Base-by-base conservation (phyloP, 192 early-diverging fungal genomes). In the Umbelopsis ramanniana region DNA sequence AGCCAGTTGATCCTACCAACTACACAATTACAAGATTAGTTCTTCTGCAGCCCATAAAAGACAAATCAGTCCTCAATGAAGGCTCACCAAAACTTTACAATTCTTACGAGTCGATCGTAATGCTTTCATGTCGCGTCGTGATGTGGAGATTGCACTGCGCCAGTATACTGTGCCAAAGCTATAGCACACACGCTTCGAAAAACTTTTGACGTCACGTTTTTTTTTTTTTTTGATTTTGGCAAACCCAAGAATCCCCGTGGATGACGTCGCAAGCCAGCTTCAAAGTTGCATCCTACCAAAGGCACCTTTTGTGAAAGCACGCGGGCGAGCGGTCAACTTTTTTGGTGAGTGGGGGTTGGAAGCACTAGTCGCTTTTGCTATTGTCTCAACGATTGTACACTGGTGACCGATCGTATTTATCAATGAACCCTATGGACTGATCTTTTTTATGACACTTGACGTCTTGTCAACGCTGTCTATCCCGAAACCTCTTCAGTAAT, bases 1-100 rank as follows among this genome's bases (percentile, higher is more conserved):
- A 48, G n/a, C 40, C 26, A 23, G 68, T 47, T 29, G 74, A 69
- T 23, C 74, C 74, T 12, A 75, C 29, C 40, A 75, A 29, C 74
- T 75, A 26, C 4, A 63, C 22, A 12, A 17, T 4, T 21, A 43
- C 17, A 47, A 33, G 33, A 14, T 63, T n/a, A 63, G 6, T 29
- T 19, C 17, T 2, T 43, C 11, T 43, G 29, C 29, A 3, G 29
- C 29, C 10, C 4, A 54, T 54, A 26, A 54, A 10, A 22, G 1
- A 0, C 12, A 2, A 54, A 5, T 12, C 53, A 5, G 11, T 3
- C 23, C 53, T 12, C 22, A 24, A 37, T 37, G 57, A 63, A 63
- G 6, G 11, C 57, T 14, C 37, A 63, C 57, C 57, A 63, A n/a
- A 63, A 63, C 19, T 33, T 63, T 63, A 35, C 29, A 63, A 11